These are phyloP conservation scores for Quercus bicolor DNA, from an alignment of 306 rosid species.

Conservation along the genomic window DNA sequence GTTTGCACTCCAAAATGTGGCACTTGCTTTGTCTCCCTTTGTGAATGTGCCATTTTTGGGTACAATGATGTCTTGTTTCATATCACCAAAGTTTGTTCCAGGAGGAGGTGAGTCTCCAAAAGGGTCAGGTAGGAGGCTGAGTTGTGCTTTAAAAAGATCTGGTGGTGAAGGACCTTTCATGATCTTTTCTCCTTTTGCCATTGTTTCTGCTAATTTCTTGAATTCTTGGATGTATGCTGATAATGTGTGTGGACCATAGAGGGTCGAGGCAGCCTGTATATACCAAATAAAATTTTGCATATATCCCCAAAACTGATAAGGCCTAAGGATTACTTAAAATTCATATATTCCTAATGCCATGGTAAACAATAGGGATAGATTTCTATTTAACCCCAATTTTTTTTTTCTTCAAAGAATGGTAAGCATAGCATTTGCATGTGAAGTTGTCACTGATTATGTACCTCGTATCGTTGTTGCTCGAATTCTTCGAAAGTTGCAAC, in stretches of 20 bases:
- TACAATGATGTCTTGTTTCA: conserved; percentile 49
- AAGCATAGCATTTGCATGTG: neutral
- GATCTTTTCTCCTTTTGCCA: conserved; percentile 50
- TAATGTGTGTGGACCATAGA: conserved; percentile 82
- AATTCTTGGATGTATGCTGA: conserved; percentile 87
- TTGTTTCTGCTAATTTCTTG: conserved; percentile 62
- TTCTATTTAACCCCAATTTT: too few species aligned
- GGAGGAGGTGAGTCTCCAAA: conserved; percentile 46
- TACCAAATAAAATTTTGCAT: neutral
- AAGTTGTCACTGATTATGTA: conserved; percentile 1
- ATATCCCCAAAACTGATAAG: neutral
- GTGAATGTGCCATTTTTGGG: conserved; percentile 52
- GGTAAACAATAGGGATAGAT: too few species aligned
- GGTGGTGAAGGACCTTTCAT: conserved; percentile 54
- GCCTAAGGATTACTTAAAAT: neutral
- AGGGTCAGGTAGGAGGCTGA: conserved; percentile 32
- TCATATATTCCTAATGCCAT: too few species aligned
- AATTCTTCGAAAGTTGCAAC: conserved; percentile 78
- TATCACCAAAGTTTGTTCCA: conserved; percentile 57
- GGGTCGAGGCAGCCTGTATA: conserved; percentile 78
- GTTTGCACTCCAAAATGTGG: conserved; percentile 76
- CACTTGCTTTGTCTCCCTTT: conserved; percentile 46
- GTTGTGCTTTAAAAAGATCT: conserved; percentile 57
- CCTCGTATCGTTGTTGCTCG: conserved; percentile 75
- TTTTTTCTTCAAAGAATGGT: too few species aligned